Evolutionary conservation across 2,329 filamentous ascomycete genomes (phyloP), one percentile per base, ranked within the genome.

Genomic region (Hymenoscyphus linearis): DNA sequence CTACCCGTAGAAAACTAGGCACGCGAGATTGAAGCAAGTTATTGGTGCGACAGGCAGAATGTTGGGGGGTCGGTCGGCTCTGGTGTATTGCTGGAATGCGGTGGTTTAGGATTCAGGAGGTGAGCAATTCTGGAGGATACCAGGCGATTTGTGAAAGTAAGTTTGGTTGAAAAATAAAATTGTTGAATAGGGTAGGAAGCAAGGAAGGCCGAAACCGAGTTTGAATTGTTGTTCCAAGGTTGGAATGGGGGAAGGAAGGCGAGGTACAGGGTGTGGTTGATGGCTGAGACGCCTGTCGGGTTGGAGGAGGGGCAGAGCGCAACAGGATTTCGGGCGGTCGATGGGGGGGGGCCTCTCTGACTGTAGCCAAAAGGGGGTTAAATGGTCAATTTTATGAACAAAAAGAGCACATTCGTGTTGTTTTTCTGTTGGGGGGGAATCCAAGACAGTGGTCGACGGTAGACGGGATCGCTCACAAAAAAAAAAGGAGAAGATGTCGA

Each of bases 1-100:
- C 64, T 68, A 68, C 60, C 59, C 69, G 68, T 57, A 70, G 70
- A 55, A 66, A 60, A 69, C 52, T 68, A 67, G 66, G 68, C 52
- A 67, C 66, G 66, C 53, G 34, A 52, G 58, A 60, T 57, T 10
- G 57, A 37, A 64, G 55, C 44, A 40, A 35, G 18, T 44, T 40
- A 55, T 57, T 57, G 59, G 40, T 36, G 34, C 37, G 44, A 31
- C 25, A 26, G 55, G 31, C 6, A 7, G 31, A 9, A 31, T 31
- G 31, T 31, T 31, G 31, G 31, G 4, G 31, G n/a, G n/a, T n/a
- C n/a, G n/a, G n/a, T n/a, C n/a, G n/a, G n/a, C n/a, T 31, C 10
- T 31, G 44, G 22, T 13, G 22, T 50, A 10, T 50, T 50, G 44
- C 13, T 50, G 44, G 4, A 50, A 18, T 50, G 44, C 22, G 44